Evolutionary conservation across 768 basidiomycete species (phyloP), one percentile per base, ranked within the genome.

Genomic region (Boletellus ananas): DNA sequence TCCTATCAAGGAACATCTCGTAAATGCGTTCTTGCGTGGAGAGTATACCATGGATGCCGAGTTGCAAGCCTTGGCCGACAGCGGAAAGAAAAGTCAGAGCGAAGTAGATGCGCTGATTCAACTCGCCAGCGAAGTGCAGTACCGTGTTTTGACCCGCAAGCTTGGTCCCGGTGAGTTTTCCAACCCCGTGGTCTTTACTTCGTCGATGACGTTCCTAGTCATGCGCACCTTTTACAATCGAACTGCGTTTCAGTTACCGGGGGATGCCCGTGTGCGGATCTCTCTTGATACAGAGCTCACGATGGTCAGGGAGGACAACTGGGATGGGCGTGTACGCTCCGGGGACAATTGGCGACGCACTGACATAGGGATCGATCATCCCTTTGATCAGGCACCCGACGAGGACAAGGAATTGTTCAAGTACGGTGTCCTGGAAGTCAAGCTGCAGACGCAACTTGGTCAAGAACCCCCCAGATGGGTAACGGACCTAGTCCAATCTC

Each of bases 151-250:
- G 52, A 88, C 87, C 12, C 82, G 90, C 67, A 81, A 84, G 49
- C 75, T 99, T 29, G 68, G 75, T 46, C 96, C 95, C 33, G 92
- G 94, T 92, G 39, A 59, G 81, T 20, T 20, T 49, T 47, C 11
- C 45, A 8, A 25, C 5, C 10, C 38, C 14, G 16, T n/a, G 29
- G 7, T 40, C 4, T n/a, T 35, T 20, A 3, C 29, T 10, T 51
- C 39, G 41, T 21, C 54, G 23, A 51, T 21, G 31, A 36, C 21
- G 11, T 42, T 38, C 35, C 9, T 47, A 94, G 95, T 97, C 34
- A 84, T 95, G 86, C 81, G 95, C 17, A 92, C 94, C 9, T 99
- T 97, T 72, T 99, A 98, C 73, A 96, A 97, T 64, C 88, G 96
- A 36, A 98, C 96, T 13, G 96, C 96, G 1, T 99, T 99, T 78